A percentile compares a stretch with the other conserved stretches of the same genome.
Evolutionary conservation across 2,329 filamentous ascomycete species (phyloP).

Genomic region (Nemania diffusa): DNA sequence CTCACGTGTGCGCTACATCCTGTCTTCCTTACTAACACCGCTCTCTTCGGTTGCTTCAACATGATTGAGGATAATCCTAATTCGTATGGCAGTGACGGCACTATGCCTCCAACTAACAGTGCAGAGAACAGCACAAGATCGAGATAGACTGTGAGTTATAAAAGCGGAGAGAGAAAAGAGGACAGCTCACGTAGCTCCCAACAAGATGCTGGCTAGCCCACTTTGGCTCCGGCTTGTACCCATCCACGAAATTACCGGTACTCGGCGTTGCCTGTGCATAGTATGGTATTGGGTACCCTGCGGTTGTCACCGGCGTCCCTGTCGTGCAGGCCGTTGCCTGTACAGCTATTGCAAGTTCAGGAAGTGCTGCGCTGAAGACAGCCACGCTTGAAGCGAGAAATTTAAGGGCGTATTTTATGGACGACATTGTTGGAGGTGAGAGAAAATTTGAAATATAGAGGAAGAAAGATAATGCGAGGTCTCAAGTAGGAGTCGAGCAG

Average conservation of each 20-base stretch:
- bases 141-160: background rate
- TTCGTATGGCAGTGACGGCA: background rate
- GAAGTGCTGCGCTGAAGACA: conserved; percentile 33
- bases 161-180: conserved; percentile 1
- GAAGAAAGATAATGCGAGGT: background rate
- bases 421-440: conserved; percentile 8
- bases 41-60: background rate
- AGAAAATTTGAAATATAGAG: background rate
- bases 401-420: background rate
- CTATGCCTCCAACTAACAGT: background rate
- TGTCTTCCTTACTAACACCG: background rate
- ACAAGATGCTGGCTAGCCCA: conserved; percentile 45
- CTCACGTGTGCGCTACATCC: background rate
- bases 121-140: background rate
- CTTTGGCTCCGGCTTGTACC: conserved; percentile 44
- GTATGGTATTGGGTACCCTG: conserved; percentile 47
- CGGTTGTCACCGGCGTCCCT: conserved; percentile 43
- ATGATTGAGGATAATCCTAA: background rate
- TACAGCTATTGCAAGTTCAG: conserved; percentile 19
- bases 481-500: too few species aligned
- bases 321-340: conserved; percentile 41
- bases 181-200: conserved; percentile 43
- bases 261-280: conserved; percentile 44
- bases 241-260: conserved; percentile 24
- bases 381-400: conserved; percentile 5